phyloP scores from a whole-genome alignment of 164 flowering plant species.

The Umbellularia californica region DNA sequence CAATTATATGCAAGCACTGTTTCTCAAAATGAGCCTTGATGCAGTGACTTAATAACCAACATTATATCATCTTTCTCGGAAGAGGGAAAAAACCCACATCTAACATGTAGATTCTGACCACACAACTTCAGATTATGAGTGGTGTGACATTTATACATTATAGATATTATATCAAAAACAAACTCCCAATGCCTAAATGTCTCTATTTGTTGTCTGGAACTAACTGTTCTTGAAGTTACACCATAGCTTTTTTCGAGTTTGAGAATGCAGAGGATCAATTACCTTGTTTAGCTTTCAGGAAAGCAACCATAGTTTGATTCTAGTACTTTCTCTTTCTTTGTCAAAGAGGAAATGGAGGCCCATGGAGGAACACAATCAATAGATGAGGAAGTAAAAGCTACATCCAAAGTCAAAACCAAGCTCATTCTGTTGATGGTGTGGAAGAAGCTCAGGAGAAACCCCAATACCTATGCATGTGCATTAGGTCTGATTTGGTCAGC shows the following conservation, averaged over 20 bases:
- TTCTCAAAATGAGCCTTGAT: too few relatives aligned
- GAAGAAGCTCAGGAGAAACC: slow-evolving; percentile 68
- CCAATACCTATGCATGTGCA: slow-evolving; percentile 70
- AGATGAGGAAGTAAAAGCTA: slow-evolving; percentile 21
- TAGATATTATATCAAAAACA: neutral
- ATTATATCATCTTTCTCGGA: too few relatives aligned
- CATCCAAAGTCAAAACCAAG: slow-evolving; percentile 25
- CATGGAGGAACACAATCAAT: slow-evolving; percentile 26
- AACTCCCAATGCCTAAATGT: neutral
- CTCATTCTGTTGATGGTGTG: slow-evolving; percentile 44
- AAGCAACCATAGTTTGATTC: neutral
- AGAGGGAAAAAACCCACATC: neutral
- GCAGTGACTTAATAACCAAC: too few relatives aligned
- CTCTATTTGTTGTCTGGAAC: neutral
- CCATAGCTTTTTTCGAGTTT: neutral
- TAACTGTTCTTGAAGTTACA: neutral
- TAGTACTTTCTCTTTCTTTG: neutral
- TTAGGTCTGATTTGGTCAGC: slow-evolving; percentile 66
- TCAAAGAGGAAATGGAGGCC: slow-evolving; percentile 11
- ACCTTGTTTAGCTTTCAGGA: slow-evolving; percentile 6
- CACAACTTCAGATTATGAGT: neutral
- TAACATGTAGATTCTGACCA: neutral
- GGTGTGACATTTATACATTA: too few relatives aligned
- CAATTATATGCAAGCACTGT: neutral
- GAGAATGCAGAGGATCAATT: neutral